Evolutionary conservation across 352 stramenopile genomes (phyloP).

Genomic region (Globisporangium echinulatum): DNA sequence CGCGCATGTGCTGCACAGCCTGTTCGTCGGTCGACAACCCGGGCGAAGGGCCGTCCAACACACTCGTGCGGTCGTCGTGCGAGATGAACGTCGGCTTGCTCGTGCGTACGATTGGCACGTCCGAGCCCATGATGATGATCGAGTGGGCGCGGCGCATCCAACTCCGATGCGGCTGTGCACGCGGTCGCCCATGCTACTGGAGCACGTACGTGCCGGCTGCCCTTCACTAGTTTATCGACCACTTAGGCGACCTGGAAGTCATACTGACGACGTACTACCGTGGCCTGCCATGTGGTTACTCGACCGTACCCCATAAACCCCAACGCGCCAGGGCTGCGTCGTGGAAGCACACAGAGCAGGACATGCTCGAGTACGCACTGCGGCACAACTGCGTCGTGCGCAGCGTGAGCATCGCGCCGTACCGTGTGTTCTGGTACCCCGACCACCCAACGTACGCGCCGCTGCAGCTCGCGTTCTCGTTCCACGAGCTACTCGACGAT

Average conservation of each 20-base stretch:
- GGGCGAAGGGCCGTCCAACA: conserved; percentile 44
- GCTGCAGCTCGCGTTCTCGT: conserved; percentile 40
- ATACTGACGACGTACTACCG: too few species aligned
- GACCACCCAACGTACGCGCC: conserved; percentile 62
- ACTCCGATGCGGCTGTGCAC: conserved; percentile 55
- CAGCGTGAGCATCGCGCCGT: conserved; percentile 48
- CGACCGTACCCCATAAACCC: too few species aligned
- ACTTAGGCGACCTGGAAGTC: too few species aligned
- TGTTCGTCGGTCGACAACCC: conserved; percentile 45
- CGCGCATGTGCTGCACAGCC: conserved; percentile 10
- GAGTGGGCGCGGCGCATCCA: conserved; percentile 37
- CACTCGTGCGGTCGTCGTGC: conserved; percentile 31
- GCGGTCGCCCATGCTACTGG: conserved; percentile 67
- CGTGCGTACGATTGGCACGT: conserved; percentile 10
- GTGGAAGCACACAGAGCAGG: conserved; percentile 15
- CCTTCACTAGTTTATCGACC: too few species aligned
- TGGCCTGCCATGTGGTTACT: too few species aligned
- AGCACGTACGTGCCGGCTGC: conserved; percentile 40
- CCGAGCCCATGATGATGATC: conserved; percentile 26
- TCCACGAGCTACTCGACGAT: conserved; percentile 32
- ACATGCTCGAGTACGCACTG: conserved; percentile 63
- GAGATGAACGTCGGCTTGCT: conserved; percentile 27
- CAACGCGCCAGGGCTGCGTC: conserved; percentile 1
- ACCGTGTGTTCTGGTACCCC: conserved; percentile 73
- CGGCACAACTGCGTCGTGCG: conserved; percentile 32